Percentiles rank a stretch among this genome's conserved stretches.
phyloP scores from a whole-genome alignment of 345 rosid species.

The Trapa bicornis region DNA sequence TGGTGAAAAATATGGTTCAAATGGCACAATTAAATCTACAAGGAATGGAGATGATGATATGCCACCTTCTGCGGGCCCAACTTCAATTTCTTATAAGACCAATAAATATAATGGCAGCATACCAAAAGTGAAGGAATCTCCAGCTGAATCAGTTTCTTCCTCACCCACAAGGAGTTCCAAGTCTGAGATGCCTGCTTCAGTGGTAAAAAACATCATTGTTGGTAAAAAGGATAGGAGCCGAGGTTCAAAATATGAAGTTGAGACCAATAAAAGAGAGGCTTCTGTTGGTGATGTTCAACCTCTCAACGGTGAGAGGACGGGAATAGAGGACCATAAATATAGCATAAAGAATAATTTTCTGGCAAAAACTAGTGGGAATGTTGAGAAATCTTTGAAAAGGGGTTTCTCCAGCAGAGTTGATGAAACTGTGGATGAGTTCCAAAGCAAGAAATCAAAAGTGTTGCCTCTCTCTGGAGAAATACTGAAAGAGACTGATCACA shows the following conservation, averaged over 20 bases:
- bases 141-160: slow-evolving; percentile 44
- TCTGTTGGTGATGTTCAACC: slow-evolving; percentile 20
- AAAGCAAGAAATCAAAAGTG: slow-evolving; percentile 25
- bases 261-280: slow-evolving; percentile 28
- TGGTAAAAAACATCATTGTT: slow-evolving; percentile 10
- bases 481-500: slow-evolving; percentile 27
- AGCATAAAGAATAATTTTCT: neutral
- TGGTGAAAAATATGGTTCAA: slow-evolving; percentile 26
- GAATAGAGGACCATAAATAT: slow-evolving; percentile 1
- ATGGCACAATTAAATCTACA: slow-evolving; percentile 29
- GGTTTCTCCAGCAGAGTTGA: slow-evolving; percentile 20
- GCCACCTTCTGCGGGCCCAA: slow-evolving; percentile 50
- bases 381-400: slow-evolving; percentile 22
- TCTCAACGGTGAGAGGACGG: slow-evolving; percentile 21
- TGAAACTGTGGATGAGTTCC: slow-evolving; percentile 27
- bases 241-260: slow-evolving; percentile 21
- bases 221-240: slow-evolving; percentile 38
- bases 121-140: slow-evolving; percentile 30
- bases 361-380: neutral
- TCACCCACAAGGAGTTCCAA: slow-evolving; percentile 33
- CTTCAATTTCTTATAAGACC: slow-evolving; percentile 88
- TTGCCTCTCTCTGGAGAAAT: slow-evolving; percentile 33
- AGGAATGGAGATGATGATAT: slow-evolving; percentile 40
- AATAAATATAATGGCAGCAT: slow-evolving; percentile 21
- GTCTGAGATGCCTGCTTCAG: slow-evolving; percentile 17